These are phyloP conservation scores for Mortierella sp. DNA, from an alignment of 371 early-diverging fungal species.

Conservation along the genomic window DNA sequence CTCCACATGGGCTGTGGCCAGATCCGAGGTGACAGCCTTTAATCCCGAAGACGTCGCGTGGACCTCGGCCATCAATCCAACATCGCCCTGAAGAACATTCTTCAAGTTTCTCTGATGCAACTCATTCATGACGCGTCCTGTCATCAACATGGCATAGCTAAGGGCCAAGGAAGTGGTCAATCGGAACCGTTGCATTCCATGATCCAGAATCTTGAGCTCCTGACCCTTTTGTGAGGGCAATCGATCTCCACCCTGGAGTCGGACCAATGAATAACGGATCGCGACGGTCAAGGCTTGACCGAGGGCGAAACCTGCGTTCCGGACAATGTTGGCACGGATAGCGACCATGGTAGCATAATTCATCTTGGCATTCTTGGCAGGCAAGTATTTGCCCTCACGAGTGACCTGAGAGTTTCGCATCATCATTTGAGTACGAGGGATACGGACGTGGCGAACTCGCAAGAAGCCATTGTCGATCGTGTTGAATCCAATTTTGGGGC, in stretches of 20 bases:
- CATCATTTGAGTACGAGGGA: constrained; percentile 82
- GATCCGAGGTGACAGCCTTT: constrained; percentile 81
- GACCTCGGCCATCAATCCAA: constrained; percentile 74
- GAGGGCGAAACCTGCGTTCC: constrained; percentile 58
- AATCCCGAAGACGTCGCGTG: constrained; percentile 88
- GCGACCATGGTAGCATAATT: constrained; percentile 84
- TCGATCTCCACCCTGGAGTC: constrained; percentile 63
- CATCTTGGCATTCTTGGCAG: constrained; percentile 79
- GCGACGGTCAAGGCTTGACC: constrained; percentile 67
- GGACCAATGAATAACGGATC: constrained; percentile 63
- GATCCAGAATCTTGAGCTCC: constrained; percentile 82
- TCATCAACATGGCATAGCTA: constrained; percentile 81
- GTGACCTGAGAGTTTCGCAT: constrained; percentile 80
- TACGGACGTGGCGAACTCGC: constrained; percentile 75
- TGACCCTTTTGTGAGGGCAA: constrained; percentile 54
- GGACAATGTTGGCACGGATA: constrained; percentile 78
- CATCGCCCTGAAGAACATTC: constrained; percentile 65
- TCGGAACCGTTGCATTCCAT: constrained; percentile 81
- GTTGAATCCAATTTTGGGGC: constrained; percentile 87
- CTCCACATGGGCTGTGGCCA: constrained; percentile 78
- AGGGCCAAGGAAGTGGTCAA: constrained; percentile 76
- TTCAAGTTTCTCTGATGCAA: constrained; percentile 70
- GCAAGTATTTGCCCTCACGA: constrained; percentile 70
- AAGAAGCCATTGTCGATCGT: constrained; percentile 88
- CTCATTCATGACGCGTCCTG: constrained; percentile 71